Evolutionary conservation across 2,329 filamentous ascomycete species (phyloP).

Genomic region (Diaporthe vaccinii): DNA sequence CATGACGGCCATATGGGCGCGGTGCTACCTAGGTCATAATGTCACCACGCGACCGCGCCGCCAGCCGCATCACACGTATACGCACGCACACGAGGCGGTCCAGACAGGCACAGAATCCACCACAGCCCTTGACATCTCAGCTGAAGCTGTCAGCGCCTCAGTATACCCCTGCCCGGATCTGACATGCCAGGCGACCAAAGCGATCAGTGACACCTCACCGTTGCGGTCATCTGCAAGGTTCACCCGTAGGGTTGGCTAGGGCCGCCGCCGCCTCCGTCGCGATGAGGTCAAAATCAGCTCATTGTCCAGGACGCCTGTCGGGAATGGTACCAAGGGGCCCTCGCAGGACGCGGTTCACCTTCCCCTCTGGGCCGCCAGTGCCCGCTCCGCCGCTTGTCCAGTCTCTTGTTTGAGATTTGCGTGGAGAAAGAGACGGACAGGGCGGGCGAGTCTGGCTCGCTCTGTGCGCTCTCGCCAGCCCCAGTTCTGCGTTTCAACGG

Average conservation of each 20-base stretch:
- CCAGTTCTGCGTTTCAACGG: conserved; percentile 32
- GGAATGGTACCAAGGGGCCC: background rate
- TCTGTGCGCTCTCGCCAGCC: conserved; percentile 25
- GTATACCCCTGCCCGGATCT: conserved; percentile 25
- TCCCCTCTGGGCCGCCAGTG: conserved; percentile 12
- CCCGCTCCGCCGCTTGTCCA: background rate
- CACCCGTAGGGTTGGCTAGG: conserved; percentile 14
- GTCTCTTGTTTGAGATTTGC: conserved; percentile 24
- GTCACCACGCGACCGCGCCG: conserved; percentile 15
- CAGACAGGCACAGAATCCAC: conserved; percentile 5
- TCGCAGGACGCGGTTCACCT: background rate
- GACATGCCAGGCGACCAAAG: conserved; percentile 26
- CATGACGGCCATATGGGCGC: background rate
- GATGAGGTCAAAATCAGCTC: conserved; percentile 25
- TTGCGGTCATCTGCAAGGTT: conserved; percentile 29
- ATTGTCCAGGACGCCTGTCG: conserved; percentile 27
- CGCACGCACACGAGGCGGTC: conserved; percentile 14
- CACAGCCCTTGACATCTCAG: conserved; percentile 16
- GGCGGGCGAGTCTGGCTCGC: conserved; percentile 16
- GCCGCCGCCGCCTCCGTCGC: conserved; percentile 8
- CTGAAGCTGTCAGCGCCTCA: conserved; percentile 26
- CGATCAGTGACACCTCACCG: conserved; percentile 33
- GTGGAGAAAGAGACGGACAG: conserved; percentile 9
- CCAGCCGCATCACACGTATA: conserved; percentile 23
- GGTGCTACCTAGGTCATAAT: conserved; percentile 24